Evolutionary conservation across 768 basidiomycete genomes (phyloP).

Genomic region (Lactarius trivialis): DNA sequence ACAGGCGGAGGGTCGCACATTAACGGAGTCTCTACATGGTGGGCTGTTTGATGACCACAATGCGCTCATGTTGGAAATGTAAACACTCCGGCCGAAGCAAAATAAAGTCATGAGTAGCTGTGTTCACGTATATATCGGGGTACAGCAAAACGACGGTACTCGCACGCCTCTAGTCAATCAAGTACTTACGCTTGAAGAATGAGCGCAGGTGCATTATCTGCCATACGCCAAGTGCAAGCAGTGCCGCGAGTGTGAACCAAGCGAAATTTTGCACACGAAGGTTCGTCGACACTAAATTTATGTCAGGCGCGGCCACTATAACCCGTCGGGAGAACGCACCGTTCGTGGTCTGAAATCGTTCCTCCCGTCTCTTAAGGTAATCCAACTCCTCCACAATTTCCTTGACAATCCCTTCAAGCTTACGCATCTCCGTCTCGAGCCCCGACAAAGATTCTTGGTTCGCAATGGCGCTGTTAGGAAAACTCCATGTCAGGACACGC

Average conservation of each 20-base stretch:
- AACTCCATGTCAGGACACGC: conserved; percentile 3
- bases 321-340: conserved; percentile 43
- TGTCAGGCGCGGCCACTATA: not conserved
- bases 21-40: not conserved
- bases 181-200: conserved; percentile 95
- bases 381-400: conserved; percentile 92
- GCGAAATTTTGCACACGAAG: conserved; percentile 88
- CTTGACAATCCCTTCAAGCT: conserved; percentile 89
- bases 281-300: conserved; percentile 76
- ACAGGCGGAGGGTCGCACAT: not conserved
- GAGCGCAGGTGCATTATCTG: conserved; percentile 91
- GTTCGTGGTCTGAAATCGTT: conserved; percentile 82
- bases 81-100: not conserved
- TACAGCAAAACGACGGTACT: conserved; percentile 3
- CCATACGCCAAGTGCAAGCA: conserved; percentile 82
- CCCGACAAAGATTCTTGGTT: conserved; percentile 96
- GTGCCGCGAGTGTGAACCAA: conserved; percentile 75
- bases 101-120: not conserved
- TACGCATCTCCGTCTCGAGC: conserved; percentile 97
- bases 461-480: conserved; percentile 74
- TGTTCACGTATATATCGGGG: conserved; percentile 4
- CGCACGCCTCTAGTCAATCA: conserved; percentile 54
- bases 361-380: conserved; percentile 88
- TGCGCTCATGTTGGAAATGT: not conserved
- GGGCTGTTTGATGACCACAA: not conserved